Evolutionary conservation across 345 rosid genomes (phyloP).

Genomic region (Camelina hispida): DNA sequence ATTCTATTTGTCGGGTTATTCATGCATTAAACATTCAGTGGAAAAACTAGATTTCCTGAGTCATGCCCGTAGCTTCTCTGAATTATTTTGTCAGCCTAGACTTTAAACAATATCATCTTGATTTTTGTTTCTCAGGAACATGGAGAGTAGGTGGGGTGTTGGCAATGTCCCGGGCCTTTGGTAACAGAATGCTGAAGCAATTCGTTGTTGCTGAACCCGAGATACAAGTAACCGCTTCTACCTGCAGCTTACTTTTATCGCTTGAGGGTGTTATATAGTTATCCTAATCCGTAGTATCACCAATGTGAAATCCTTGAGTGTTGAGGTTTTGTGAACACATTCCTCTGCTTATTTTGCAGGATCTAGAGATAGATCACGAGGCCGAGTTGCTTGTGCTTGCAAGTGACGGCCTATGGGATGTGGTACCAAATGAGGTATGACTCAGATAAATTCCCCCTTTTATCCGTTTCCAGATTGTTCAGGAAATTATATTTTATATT

Average conservation of each 20-base stretch:
- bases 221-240: slow-evolving; percentile 73
- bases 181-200: slow-evolving; percentile 98
- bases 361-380: slow-evolving; percentile 71
- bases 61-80: slow-evolving; percentile 6
- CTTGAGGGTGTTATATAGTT: slow-evolving; percentile 6
- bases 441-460: not conserved
- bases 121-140: slow-evolving; percentile 66
- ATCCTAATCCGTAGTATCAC: slow-evolving; percentile 3
- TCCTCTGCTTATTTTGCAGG: slow-evolving; percentile 54
- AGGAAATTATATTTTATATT: not conserved
- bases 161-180: slow-evolving; percentile 99
- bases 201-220: slow-evolving; percentile 98
- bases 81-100: slow-evolving; percentile 44
- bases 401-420: slow-evolving; percentile 99
- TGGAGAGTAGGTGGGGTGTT: slow-evolving; percentile 99
- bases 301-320: not conserved
- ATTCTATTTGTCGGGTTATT: not conserved
- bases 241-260: slow-evolving; percentile 17
- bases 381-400: slow-evolving; percentile 89
- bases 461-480: not conserved
- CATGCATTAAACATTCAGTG: slow-evolving; percentile 7
- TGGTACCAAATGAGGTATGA: slow-evolving; percentile 84
- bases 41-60: slow-evolving; percentile 10
- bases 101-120: slow-evolving; percentile 16
- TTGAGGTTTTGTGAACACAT: slow-evolving; percentile 21